These are phyloP conservation scores for Marsdenia floribunda DNA, from an alignment of 257 asterid genomes.

Conservation along the genomic window DNA sequence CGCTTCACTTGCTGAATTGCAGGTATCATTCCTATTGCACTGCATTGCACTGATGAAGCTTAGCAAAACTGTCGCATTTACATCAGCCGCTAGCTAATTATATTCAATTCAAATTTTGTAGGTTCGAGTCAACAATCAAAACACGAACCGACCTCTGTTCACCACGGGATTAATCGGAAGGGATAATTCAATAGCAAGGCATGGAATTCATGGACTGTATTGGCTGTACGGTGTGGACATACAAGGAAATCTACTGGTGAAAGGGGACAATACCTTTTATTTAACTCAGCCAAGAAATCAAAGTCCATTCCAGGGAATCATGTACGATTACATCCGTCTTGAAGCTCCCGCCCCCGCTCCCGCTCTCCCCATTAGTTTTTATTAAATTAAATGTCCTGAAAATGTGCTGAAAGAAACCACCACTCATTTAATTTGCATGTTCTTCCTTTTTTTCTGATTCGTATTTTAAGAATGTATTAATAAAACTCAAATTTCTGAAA, in stretches of 20 bases:
- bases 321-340: slow-evolving; percentile 72
- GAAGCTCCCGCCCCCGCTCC: slow-evolving; percentile 43
- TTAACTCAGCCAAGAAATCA: slow-evolving; percentile 53
- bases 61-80: neutral
- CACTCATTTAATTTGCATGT: too few relatives aligned
- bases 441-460: too few relatives aligned
- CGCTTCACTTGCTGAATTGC: slow-evolving; percentile 61
- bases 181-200: slow-evolving; percentile 77
- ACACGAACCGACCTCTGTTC: slow-evolving; percentile 37
- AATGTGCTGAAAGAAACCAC: too few relatives aligned
- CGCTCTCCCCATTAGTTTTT: too few relatives aligned
- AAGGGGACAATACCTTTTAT: slow-evolving; percentile 49
- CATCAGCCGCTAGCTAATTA: neutral
- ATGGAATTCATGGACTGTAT: slow-evolving; percentile 75
- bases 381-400: too few relatives aligned
- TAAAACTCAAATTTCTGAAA: too few relatives aligned
- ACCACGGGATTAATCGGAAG: slow-evolving; percentile 59
- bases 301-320: slow-evolving; percentile 52
- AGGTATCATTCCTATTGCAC: slow-evolving; percentile 26
- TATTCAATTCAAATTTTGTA: slow-evolving; percentile 7
- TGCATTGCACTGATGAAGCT: neutral
- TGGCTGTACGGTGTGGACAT: slow-evolving; percentile 59
- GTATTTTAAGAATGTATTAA: too few relatives aligned
- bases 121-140: slow-evolving; percentile 50
- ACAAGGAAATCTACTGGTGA: slow-evolving; percentile 23